These are phyloP conservation scores for Sugiyamaella xylanicola DNA, from an alignment of 1,139 yeast species.

Conservation along the genomic window DNA sequence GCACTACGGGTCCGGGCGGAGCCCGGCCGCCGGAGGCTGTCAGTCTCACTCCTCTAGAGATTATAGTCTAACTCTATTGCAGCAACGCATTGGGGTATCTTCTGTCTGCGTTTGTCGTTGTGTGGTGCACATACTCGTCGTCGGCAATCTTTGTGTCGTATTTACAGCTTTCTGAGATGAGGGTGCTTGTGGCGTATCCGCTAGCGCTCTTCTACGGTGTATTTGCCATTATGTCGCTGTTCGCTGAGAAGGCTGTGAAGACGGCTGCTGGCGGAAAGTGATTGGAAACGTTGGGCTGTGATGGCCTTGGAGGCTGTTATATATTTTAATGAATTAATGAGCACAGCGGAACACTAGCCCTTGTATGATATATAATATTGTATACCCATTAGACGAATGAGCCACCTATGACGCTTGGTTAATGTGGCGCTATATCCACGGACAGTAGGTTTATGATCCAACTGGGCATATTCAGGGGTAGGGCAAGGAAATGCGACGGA, in stretches of 20 bases:
- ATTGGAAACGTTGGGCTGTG: neutral
- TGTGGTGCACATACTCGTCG: conserved; percentile 94
- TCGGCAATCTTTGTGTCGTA: conserved; percentile 92
- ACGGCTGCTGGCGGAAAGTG: conserved; percentile 3
- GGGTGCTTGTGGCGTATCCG: conserved; percentile 93
- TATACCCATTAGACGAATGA: neutral
- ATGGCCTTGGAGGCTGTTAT: neutral
- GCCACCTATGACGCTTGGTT: too few relatives aligned
- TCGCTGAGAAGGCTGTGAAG: conserved; percentile 54
- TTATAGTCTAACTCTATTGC: neutral
- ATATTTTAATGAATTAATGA: conserved; percentile 11
- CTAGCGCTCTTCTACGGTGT: conserved; percentile 88
- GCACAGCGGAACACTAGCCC: neutral
- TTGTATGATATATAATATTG: conserved; percentile 3
- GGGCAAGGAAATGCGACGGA: conserved; percentile 3
- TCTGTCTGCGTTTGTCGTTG: conserved; percentile 68
- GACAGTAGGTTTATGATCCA: too few relatives aligned
- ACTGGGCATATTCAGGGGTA: conserved; percentile 12
- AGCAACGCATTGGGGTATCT: conserved; percentile 69
- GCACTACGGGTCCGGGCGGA: neutral
- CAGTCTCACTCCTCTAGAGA: neutral
- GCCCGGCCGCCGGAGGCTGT: neutral
- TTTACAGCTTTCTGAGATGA: conserved; percentile 77
- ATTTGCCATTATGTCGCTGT: conserved; percentile 94
- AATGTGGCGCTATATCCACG: too few relatives aligned